Conservation (phyloP, 2,329 filamentous ascomycete genomes). For the Botrytis squamosa region DNA sequence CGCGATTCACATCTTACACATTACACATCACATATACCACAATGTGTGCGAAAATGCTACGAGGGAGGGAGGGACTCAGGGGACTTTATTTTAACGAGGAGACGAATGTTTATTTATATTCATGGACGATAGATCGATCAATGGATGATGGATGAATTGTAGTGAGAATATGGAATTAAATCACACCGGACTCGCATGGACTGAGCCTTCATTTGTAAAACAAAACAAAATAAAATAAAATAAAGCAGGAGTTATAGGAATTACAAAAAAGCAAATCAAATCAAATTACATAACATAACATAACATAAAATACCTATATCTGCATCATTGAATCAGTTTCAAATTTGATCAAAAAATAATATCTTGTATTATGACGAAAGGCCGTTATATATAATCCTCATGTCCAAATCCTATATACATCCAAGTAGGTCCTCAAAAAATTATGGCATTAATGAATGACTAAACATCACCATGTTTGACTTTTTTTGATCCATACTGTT, state of each 20-base stretch:
- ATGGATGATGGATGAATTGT: neutral
- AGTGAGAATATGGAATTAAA: neutral
- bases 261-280: neutral
- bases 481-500: neutral
- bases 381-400: slow-evolving; percentile 8
- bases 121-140: neutral
- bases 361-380: neutral
- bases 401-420: slow-evolving; percentile 5
- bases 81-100: neutral
- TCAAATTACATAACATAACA: neutral
- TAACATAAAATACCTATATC: neutral
- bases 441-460: neutral
- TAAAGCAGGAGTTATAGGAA: neutral
- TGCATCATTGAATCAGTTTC: no score
- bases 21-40: neutral
- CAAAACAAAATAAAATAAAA: neutral
- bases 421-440: neutral
- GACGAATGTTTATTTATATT: neutral
- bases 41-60: neutral
- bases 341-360: neutral
- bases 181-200: neutral
- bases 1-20: neutral
- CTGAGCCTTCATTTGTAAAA: neutral
- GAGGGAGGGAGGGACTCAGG: neutral
- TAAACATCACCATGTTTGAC: neutral